Evolutionary conservation across 2,329 filamentous ascomycete genomes (phyloP).

Genomic region (Aschersonia sp.): DNA sequence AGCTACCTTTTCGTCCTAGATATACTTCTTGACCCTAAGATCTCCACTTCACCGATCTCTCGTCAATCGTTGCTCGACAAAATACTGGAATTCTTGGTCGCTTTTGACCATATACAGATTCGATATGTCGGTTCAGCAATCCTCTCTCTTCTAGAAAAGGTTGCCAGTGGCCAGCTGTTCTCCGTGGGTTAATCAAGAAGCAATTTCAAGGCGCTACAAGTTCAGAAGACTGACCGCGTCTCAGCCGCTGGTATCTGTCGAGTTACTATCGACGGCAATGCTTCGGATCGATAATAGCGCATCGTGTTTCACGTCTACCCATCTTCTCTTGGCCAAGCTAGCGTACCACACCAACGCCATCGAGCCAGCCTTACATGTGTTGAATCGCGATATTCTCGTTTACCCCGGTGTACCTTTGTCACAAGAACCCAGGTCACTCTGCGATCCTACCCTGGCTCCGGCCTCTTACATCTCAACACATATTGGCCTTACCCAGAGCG

Average conservation of each 20-base stretch:
- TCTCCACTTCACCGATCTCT: slow-evolving; percentile 14
- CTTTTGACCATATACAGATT: slow-evolving; percentile 36
- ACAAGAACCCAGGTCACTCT: slow-evolving; percentile 23
- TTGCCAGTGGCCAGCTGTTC: slow-evolving; percentile 23
- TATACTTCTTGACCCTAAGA: slow-evolving; percentile 14
- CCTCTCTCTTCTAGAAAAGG: slow-evolving; percentile 25
- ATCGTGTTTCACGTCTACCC: slow-evolving; percentile 50
- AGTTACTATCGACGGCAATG: slow-evolving; percentile 37
- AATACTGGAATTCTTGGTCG: slow-evolving; percentile 28
- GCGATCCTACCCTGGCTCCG: slow-evolving; percentile 30
- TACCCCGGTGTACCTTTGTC: slow-evolving; percentile 35
- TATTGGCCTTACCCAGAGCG: slow-evolving; percentile 39
- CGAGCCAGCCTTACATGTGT: slow-evolving; percentile 40
- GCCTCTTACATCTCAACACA: slow-evolving; percentile 43
- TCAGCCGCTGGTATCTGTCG: slow-evolving; percentile 31
- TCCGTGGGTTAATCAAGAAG: slow-evolving; percentile 19
- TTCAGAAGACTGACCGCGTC: slow-evolving; percentile 1
- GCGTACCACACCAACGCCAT: slow-evolving; percentile 42
- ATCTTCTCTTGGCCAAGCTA: slow-evolving; percentile 41
- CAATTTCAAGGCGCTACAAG: background rate
- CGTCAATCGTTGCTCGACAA: slow-evolving; percentile 22
- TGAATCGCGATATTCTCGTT: slow-evolving; percentile 53
- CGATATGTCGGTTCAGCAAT: slow-evolving; percentile 33
- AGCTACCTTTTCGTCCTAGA: slow-evolving; percentile 36
- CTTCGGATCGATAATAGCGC: slow-evolving; percentile 52